These are phyloP conservation scores for Sisymbrium irio DNA, from an alignment of 345 rosid species.

Conservation along the genomic window DNA sequence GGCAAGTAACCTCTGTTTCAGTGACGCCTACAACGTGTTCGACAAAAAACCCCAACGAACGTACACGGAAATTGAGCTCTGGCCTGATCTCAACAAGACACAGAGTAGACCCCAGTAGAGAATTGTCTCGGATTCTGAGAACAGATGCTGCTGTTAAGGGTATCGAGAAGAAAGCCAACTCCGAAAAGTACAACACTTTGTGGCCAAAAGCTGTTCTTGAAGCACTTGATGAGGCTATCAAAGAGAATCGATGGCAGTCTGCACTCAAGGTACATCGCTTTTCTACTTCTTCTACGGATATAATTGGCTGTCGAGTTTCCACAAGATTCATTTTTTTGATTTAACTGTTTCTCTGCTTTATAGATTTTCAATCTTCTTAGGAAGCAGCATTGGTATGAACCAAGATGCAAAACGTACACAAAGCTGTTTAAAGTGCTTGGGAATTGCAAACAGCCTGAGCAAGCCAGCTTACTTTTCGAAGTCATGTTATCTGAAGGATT, in stretches of 20 bases:
- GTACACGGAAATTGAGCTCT: slow-evolving; percentile 19
- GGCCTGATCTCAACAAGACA: slow-evolving; percentile 30
- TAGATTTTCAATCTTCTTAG: slow-evolving; percentile 78
- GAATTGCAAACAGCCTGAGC: slow-evolving; percentile 62
- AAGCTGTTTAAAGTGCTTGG: slow-evolving; percentile 77
- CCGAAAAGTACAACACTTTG: slow-evolving; percentile 61
- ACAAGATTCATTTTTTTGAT: background rate
- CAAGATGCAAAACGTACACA: slow-evolving; percentile 65
- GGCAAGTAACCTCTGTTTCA: slow-evolving; percentile 18
- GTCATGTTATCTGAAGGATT: slow-evolving; percentile 64
- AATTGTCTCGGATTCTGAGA: slow-evolving; percentile 60
- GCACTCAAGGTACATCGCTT: slow-evolving; percentile 56
- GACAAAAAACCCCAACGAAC: slow-evolving; percentile 39
- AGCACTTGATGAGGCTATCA: slow-evolving; percentile 72
- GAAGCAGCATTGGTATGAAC: slow-evolving; percentile 74
- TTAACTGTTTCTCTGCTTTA: background rate
- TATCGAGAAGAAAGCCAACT: slow-evolving; percentile 69
- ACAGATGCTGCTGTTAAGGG: slow-evolving; percentile 64
- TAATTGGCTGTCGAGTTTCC: background rate
- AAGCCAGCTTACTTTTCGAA: slow-evolving; percentile 69
- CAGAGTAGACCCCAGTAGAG: slow-evolving; percentile 49
- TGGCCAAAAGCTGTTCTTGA: slow-evolving; percentile 89
- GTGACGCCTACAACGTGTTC: slow-evolving; percentile 31
- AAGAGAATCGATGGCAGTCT: slow-evolving; percentile 54
- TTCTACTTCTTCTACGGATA: background rate